phyloP scores from a whole-genome alignment of 2,329 filamentous ascomycete species.

The Apiospora marii region DNA sequence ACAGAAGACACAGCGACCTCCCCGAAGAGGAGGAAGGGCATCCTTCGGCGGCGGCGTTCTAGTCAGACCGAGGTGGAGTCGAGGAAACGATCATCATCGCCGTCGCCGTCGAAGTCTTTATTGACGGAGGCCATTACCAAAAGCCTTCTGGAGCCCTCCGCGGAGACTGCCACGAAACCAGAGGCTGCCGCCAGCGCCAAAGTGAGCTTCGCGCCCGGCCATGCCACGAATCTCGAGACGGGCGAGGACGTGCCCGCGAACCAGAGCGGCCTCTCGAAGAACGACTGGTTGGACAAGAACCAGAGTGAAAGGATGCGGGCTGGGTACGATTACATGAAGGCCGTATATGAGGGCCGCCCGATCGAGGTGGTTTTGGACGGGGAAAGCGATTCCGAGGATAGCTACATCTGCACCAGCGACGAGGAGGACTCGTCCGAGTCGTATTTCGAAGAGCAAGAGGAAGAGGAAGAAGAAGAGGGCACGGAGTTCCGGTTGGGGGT shows the following conservation, averaged over 20 bases:
- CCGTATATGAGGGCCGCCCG: background rate
- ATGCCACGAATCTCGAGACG: slow-evolving; percentile 3
- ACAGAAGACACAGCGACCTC: background rate
- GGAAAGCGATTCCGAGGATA: background rate
- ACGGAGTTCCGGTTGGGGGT: background rate
- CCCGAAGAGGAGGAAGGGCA: background rate
- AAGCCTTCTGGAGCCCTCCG: no score
- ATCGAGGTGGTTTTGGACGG: background rate
- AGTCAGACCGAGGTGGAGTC: background rate
- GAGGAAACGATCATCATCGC: background rate
- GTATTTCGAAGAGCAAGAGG: background rate
- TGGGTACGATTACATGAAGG: background rate
- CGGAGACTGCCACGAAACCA: background rate
- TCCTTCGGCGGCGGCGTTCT: background rate
- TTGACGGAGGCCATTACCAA: background rate
- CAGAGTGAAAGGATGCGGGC: background rate
- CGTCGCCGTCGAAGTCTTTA: background rate
- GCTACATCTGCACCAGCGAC: background rate
- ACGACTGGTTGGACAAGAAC: background rate
- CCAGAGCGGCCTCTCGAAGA: background rate
- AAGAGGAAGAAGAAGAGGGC: background rate
- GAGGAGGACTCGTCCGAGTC: background rate
- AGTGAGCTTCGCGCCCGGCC: background rate
- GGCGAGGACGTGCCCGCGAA: background rate
- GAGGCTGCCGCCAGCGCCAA: no score